Conservation (phyloP, 805 yeast species). For the Lachancea sp. region DNA sequence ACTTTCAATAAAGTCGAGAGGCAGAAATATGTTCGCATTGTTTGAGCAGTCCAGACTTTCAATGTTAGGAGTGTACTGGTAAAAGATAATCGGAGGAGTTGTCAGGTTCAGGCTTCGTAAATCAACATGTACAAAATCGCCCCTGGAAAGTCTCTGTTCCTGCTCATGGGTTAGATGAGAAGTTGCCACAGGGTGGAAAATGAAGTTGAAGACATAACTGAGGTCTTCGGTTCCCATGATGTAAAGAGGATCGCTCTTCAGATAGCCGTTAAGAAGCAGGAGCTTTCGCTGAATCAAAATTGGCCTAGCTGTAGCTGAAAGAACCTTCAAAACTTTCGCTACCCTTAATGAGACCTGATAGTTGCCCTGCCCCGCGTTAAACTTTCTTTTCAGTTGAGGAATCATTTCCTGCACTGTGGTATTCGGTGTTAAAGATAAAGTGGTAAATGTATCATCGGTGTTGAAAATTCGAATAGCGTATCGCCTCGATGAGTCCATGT, state of each 20-base stretch:
- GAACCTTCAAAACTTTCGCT: conserved; percentile 68
- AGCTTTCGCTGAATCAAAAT: conserved; percentile 69
- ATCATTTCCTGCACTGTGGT: conserved; percentile 73
- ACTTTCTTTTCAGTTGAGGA: conserved; percentile 65
- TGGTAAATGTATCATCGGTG: conserved; percentile 76
- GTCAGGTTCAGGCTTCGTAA: conserved; percentile 67
- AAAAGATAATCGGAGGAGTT: conserved; percentile 78
- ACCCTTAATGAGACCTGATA: conserved; percentile 69
- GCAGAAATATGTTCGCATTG: conserved; percentile 79
- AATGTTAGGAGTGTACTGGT: conserved; percentile 73
- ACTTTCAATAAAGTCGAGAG: conserved; percentile 77
- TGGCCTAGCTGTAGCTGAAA: conserved; percentile 70
- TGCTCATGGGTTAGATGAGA: conserved; percentile 61
- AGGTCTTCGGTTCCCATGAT: conserved; percentile 80
- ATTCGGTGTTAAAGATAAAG: conserved; percentile 71
- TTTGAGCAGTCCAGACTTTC: conserved; percentile 75
- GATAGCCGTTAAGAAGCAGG: conserved; percentile 69
- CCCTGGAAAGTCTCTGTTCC: conserved; percentile 50
- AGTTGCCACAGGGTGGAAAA: conserved; percentile 56
- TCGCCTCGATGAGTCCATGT: conserved; percentile 27
- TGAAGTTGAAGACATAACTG: conserved; percentile 74
- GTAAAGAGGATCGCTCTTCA: conserved; percentile 66
- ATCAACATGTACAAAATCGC: conserved; percentile 66
- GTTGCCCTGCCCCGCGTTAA: conserved; percentile 66
- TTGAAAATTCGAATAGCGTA: conserved; percentile 64